Conservation (phyloP, 164 flowering plant genomes). For the Cinnamomum chago region DNA sequence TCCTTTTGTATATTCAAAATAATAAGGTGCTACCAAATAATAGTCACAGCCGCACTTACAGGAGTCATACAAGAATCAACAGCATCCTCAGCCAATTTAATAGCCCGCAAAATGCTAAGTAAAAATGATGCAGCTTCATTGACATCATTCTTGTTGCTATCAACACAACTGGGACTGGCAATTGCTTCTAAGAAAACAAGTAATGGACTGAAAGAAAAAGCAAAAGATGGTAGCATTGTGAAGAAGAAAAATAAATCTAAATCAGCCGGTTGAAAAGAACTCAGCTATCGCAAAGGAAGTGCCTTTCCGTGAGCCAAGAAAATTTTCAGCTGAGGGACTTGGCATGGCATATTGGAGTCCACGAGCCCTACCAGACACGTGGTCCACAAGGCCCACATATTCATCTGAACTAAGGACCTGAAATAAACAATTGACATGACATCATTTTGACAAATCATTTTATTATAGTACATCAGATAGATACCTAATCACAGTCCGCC, state of each 20-base stretch:
- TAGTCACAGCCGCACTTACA: constrained; percentile 39
- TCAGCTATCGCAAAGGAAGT: background rate
- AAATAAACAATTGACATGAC: no score
- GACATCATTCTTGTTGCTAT: constrained; percentile 33
- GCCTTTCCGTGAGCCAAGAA: background rate
- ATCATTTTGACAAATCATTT: no score
- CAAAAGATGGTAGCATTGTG: background rate
- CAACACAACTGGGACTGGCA: constrained; percentile 32
- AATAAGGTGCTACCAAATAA: background rate
- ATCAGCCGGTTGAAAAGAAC: no score
- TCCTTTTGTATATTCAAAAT: no score
- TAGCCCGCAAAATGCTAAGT: constrained; percentile 61
- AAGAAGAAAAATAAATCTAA: background rate
- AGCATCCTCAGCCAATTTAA: constrained; percentile 83
- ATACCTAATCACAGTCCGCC: no score
- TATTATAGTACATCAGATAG: no score
- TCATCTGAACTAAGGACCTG: no score
- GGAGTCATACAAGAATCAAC: constrained; percentile 50
- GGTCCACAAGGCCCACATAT: no score
- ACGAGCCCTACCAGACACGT: no score
- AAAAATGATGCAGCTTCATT: constrained; percentile 33
- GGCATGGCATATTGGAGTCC: no score
- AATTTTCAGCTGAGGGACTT: no score
- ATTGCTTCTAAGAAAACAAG: constrained; percentile 45
- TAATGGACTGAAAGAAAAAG: constrained; percentile 59